Conservation (phyloP, 352 stramenopile genomes). For the Pythium dissimile region DNA sequence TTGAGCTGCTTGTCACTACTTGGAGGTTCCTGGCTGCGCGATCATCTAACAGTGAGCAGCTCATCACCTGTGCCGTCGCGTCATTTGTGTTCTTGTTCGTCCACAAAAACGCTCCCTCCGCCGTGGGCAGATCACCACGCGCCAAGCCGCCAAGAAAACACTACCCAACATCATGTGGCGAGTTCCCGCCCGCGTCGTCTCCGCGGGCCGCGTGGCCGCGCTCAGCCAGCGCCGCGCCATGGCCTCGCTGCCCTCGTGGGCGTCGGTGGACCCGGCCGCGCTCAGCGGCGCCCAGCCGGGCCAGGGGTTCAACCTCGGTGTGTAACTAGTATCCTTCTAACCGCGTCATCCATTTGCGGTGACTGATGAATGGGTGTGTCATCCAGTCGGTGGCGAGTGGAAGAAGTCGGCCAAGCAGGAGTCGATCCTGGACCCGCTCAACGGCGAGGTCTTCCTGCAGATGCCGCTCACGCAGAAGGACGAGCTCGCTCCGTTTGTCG, state of each 20-base stretch:
- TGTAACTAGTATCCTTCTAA: constrained; percentile 4
- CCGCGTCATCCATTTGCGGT: not conserved
- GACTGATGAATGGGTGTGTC: not conserved
- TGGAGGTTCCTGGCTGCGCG: too few relatives aligned
- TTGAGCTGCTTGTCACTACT: too few relatives aligned
- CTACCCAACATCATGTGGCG: constrained; percentile 36
- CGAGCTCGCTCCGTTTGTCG: constrained; percentile 91
- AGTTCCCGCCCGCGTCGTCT: constrained; percentile 4
- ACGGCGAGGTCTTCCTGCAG: constrained; percentile 92
- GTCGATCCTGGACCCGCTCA: constrained; percentile 92
- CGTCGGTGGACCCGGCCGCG: constrained; percentile 86
- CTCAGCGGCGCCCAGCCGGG: constrained; percentile 78
- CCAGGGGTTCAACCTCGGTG: constrained; percentile 88
- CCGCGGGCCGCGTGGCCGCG: constrained; percentile 25
- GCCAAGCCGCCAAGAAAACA: not conserved
- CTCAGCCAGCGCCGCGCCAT: constrained; percentile 34
- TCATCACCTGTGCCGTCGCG: not conserved
- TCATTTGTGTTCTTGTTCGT: not conserved
- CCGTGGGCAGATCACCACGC: not conserved
- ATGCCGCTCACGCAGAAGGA: constrained; percentile 90
- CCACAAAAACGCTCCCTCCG: not conserved
- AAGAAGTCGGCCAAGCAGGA: constrained; percentile 60
- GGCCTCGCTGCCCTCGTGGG: constrained; percentile 85
- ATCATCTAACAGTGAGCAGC: not conserved
- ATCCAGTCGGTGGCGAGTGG: constrained; percentile 89